Base-by-base conservation (phyloP, 495 filamentous ascomycete genomes). In the Xylaria bambusicola region DNA sequence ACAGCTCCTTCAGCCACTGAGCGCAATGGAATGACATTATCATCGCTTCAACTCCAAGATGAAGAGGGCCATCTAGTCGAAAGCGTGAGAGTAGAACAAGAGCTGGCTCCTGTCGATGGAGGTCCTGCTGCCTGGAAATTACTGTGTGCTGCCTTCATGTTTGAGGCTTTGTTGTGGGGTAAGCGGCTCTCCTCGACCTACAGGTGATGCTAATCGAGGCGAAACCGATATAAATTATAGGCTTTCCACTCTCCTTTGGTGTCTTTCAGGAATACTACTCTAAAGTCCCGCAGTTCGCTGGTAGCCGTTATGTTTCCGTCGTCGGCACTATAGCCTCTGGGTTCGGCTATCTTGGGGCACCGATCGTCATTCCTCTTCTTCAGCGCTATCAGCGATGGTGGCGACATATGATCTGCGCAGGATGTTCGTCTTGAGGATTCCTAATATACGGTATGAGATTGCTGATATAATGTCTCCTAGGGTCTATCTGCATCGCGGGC, bases 181-280 rank as follows among this genome's bases (percentile, higher is more conserved):
- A 54, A 18, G 20, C n/a, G n/a, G n/a, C n/a, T n/a, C n/a, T n/a
- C n/a, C n/a, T n/a, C n/a, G n/a, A n/a, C n/a, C n/a, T n/a, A n/a
- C n/a, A n/a, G n/a, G n/a, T 17, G 33, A 26, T 7, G 18, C 23
- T 41, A 9, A 38, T 57, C 35, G 18, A 17, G 18, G 1, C 20
- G 15, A 49, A 17, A 20, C 2, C 12, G 13, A 27, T n/a, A 31
- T 27, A 8, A 12, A 31, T 53, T 26, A 41, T 24, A 71, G 73
- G 73, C 18, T 72, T 75, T 42, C 62, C 71, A 0, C 49, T 74
- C 7, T 67, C 63, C n/a, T 75, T 71, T 56, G 71, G 72, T 2
- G 65, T 76, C 38, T 72, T 75, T 52, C 66, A 76, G 52, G 64
- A 67, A 29, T 73, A 75, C 65, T 75, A 74, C 56, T 69, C 66